Evolutionary conservation across 2,329 filamentous ascomycete genomes (phyloP).

Genomic region (Elsinoe australis): DNA sequence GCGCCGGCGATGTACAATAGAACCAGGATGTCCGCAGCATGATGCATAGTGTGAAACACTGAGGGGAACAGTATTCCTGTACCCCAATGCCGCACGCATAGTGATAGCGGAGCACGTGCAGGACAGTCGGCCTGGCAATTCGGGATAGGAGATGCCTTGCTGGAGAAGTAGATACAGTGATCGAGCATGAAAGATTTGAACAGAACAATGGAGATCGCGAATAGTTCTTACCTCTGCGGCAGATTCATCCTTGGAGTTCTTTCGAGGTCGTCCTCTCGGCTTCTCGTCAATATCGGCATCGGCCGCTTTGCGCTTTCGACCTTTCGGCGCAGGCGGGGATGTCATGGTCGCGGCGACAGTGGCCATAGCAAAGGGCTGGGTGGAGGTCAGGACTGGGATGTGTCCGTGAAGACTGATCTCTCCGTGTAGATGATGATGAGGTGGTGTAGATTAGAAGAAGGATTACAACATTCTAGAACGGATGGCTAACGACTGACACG

Average conservation of each 20-base stretch:
- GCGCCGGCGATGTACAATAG: slow-evolving; percentile 12
- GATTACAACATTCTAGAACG: slow-evolving; percentile 14
- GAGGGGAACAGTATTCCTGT: too few relatives aligned
- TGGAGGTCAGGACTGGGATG: too few relatives aligned
- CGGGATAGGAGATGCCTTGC: too few relatives aligned
- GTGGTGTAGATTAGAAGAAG: neutral
- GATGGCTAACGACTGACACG: slow-evolving; percentile 5
- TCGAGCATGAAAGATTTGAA: too few relatives aligned
- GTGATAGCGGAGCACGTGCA: too few relatives aligned
- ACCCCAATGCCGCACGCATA: too few relatives aligned
- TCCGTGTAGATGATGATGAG: neutral
- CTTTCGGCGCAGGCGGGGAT: slow-evolving; percentile 1
- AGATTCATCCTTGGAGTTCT: slow-evolving; percentile 71
- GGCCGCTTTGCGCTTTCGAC: slow-evolving; percentile 17
- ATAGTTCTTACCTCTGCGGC: slow-evolving; percentile 56
- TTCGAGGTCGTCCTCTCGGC: slow-evolving; percentile 64
- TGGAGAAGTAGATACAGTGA: too few relatives aligned
- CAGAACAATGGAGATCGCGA: slow-evolving; percentile 7
- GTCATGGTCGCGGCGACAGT: slow-evolving; percentile 15
- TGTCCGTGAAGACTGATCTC: too few relatives aligned
- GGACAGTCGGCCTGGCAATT: too few relatives aligned
- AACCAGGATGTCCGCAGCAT: too few relatives aligned
- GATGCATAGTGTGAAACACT: too few relatives aligned
- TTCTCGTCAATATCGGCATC: slow-evolving; percentile 29
- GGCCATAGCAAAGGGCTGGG: too few relatives aligned